Percentiles rank a stretch among this genome's conserved stretches.
phyloP scores from a whole-genome alignment of 164 flowering plant genomes.

The Hamamelis virginiana region DNA sequence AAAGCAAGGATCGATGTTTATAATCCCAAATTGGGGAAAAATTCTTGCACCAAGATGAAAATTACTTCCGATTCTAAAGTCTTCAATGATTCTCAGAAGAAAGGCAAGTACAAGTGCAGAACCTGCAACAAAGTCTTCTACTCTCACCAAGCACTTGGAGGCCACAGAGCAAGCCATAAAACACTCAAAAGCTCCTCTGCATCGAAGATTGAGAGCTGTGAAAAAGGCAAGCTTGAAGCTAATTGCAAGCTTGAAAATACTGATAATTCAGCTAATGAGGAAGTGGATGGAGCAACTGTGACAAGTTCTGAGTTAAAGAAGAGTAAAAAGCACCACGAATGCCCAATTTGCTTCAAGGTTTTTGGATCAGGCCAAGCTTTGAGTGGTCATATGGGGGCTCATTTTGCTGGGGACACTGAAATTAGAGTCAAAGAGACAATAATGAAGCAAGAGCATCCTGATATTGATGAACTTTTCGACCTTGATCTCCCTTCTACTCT shows the following conservation, averaged over 20 bases:
- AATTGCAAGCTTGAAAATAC: slow-evolving; percentile 4
- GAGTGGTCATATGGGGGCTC: slow-evolving; percentile 54
- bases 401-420: slow-evolving; percentile 14
- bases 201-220: background rate
- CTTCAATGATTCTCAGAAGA: background rate
- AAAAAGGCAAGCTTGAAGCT: background rate
- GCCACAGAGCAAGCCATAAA: slow-evolving; percentile 29
- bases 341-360: slow-evolving; percentile 33
- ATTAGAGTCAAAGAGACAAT: background rate
- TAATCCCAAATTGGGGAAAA: slow-evolving; percentile 8
- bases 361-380: slow-evolving; percentile 46
- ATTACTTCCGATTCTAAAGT: background rate
- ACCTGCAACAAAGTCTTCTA: slow-evolving; percentile 27
- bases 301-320: background rate
- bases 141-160: slow-evolving; percentile 37
- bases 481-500: slow-evolving; percentile 3
- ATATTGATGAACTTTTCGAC: slow-evolving; percentile 3
- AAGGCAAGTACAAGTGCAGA: slow-evolving; percentile 19
- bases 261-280: slow-evolving; percentile 6
- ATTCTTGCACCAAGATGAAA: background rate
- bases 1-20: slow-evolving; percentile 5
- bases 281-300: background rate
- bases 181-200: background rate
- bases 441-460: slow-evolving; percentile 8
- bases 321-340: slow-evolving; percentile 22